Evolutionary conservation across 164 flowering plant species (phyloP).

Genomic region (Annona cherimola): DNA sequence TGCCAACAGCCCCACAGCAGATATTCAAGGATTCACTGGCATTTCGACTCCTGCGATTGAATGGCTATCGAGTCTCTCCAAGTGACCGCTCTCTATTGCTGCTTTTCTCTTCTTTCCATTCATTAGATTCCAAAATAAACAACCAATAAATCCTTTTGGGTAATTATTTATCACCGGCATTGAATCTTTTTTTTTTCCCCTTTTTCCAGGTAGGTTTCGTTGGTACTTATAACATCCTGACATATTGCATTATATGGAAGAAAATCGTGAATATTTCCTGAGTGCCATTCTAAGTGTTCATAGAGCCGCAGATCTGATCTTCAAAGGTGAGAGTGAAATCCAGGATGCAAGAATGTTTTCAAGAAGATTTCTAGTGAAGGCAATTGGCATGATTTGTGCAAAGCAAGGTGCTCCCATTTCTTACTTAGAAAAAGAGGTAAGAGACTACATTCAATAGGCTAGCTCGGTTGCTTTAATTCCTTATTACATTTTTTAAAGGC

Average conservation of each 20-base stretch:
- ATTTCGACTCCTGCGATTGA: constrained; percentile 37
- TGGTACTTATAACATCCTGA: constrained; percentile 29
- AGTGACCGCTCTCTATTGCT: constrained; percentile 15
- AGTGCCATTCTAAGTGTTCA: constrained; percentile 28
- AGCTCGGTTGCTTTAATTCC: not conserved
- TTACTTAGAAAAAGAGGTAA: constrained; percentile 9
- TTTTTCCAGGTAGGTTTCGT: constrained; percentile 25
- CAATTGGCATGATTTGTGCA: not conserved
- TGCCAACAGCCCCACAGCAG: constrained; percentile 4
- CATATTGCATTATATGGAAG: constrained; percentile 14
- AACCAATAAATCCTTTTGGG: not conserved
- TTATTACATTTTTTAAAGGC: not conserved
- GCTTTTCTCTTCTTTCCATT: not conserved
- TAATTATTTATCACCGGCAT: not conserved
- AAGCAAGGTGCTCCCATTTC: constrained; percentile 1
- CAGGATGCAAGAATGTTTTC: constrained; percentile 32
- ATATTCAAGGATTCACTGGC: constrained; percentile 36
- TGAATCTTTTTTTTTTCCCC: not conserved
- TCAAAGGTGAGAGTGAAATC: constrained; percentile 28
- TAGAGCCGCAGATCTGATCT: constrained; percentile 35
- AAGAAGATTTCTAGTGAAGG: constrained; percentile 16
- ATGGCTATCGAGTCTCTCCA: constrained; percentile 31
- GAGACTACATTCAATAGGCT: not conserved
- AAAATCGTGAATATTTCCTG: constrained; percentile 17
- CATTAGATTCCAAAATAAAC: not conserved